A percentile compares a stretch with the other conserved stretches of the same genome.
phyloP scores from a whole-genome alignment of 1,284 basidiomycete species.

The Moesziomyces parantarcticus region DNA sequence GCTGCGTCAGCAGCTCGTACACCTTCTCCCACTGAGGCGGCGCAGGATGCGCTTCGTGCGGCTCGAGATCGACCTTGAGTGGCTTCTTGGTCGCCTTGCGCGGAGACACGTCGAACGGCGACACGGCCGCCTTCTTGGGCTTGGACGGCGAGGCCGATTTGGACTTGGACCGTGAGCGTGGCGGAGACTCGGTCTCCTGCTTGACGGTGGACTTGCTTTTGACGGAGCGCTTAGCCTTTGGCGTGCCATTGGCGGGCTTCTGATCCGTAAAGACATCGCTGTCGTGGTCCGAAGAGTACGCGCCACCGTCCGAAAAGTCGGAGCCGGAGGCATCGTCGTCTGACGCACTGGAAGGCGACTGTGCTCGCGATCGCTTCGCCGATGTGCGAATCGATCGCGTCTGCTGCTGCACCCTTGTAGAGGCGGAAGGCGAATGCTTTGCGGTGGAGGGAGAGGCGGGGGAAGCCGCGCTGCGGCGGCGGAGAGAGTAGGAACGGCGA shows the following conservation, averaged over 20 bases:
- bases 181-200: not conserved
- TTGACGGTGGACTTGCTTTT: slow-evolving; percentile 3
- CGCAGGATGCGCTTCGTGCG: slow-evolving; percentile 55
- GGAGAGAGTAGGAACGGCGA: slow-evolving; percentile 29
- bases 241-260: slow-evolving; percentile 1
- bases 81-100: slow-evolving; percentile 50
- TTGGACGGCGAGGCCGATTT: not conserved
- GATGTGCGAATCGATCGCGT: slow-evolving; percentile 6
- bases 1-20: slow-evolving; percentile 45
- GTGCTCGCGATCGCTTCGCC: slow-evolving; percentile 9
- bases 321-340: slow-evolving; percentile 16
- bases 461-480: slow-evolving; percentile 4
- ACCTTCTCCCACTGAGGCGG: slow-evolving; percentile 55
- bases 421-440: not conserved
- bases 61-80: slow-evolving; percentile 62
- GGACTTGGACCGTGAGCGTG: slow-evolving; percentile 4
- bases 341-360: slow-evolving; percentile 1
- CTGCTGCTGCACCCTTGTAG: slow-evolving; percentile 3
- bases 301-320: slow-evolving; percentile 11
- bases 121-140: slow-evolving; percentile 26
- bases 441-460: not conserved
- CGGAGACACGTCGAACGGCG: slow-evolving; percentile 47
- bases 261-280: slow-evolving; percentile 22
- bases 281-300: slow-evolving; percentile 8
- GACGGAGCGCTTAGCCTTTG: slow-evolving; percentile 2